Base-by-base conservation (phyloP, 768 basidiomycete species). In the Lentinula edodes region DNA sequence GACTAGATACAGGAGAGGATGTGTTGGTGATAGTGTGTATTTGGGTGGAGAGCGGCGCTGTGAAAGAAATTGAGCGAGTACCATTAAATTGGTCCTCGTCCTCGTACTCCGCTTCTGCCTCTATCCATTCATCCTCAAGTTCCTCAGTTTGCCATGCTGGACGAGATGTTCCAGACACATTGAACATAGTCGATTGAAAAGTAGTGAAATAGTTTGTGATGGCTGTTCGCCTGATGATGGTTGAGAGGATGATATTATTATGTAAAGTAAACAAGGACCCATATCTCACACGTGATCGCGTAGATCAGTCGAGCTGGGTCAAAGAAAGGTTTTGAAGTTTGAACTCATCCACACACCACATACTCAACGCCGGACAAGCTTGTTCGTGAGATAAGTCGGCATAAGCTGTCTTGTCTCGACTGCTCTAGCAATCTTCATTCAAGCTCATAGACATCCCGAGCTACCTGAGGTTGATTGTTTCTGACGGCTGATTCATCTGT, bases 111-210 rank as follows among this genome's bases (percentile, higher is more conserved):
- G 75, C 68, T 56, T 80, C 80, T 45, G 81, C 75, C 45, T 93
- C 91, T 62, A 91, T 78, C 94, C 94, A 97, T 77, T 95, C 94
- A 66, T 95, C 93, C 62, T 86, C 88, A 6, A 97, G 83, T 70
- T 95, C 94, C 58, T 91, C 90, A 0, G 92, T 93, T 71, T 91
- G 88, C 91, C 91, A 93, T 53, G 82, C 91, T 20, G 91, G 91
- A 50, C 68, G 67, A 63, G 61, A 58, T 41, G 50, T 35, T 54
- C 53, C 32, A 46, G 52, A 43, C 65, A 65, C 28, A 64, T 60
- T 60, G 53, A 62, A 64, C 66, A 68, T 63, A 28, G 39, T 16
- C 39, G 41, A 28, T 13, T 15, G 28, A 18, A 23, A 42, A 12
- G 7, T 6, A 54, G 35, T n/a, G 43, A 16, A 12, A 58, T 58